Percentiles rank a stretch among this genome's conserved stretches.
Evolutionary conservation across 2,329 filamentous ascomycete species (phyloP).

Genomic region (Bimuria novae-zelandiae): DNA sequence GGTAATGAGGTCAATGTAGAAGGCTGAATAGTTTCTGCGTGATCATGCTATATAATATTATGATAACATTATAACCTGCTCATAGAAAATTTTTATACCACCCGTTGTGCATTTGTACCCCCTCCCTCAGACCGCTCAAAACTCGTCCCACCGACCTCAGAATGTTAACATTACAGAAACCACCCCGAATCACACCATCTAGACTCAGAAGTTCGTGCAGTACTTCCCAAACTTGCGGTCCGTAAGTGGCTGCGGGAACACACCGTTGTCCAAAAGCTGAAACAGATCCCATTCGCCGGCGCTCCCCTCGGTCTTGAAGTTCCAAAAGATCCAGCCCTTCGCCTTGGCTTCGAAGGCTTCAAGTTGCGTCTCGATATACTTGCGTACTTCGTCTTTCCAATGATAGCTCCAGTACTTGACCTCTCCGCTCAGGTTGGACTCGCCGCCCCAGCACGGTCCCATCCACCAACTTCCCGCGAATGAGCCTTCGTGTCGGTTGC

Average conservation of each 20-base stretch:
- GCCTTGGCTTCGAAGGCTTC: constrained; percentile 56
- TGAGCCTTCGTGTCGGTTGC: constrained; percentile 63
- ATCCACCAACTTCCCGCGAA: constrained; percentile 54
- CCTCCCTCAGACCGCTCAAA: not conserved
- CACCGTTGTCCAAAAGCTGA: constrained; percentile 52
- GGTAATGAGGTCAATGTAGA: too few relatives aligned
- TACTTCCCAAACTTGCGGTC: constrained; percentile 35
- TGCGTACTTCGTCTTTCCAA: constrained; percentile 52
- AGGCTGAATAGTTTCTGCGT: too few relatives aligned
- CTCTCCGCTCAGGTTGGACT: constrained; percentile 49
- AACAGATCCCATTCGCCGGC: constrained; percentile 60
- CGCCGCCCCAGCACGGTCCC: constrained; percentile 56
- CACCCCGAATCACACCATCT: not conserved
- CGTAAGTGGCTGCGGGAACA: constrained; percentile 52
- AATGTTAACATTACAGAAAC: not conserved
- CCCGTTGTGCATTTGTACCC: not conserved
- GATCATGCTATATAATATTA: not conserved
- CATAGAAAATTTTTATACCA: not conserved
- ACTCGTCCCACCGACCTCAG: not conserved
- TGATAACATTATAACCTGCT: not conserved
- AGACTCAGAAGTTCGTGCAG: constrained; percentile 26
- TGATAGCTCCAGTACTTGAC: constrained; percentile 54
- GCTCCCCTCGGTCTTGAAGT: constrained; percentile 59
- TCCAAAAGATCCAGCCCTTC: constrained; percentile 62
- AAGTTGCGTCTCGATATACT: constrained; percentile 61